Evolutionary conservation across 2,329 filamentous ascomycete genomes (phyloP).

Genomic region (Moelleriella libera): DNA sequence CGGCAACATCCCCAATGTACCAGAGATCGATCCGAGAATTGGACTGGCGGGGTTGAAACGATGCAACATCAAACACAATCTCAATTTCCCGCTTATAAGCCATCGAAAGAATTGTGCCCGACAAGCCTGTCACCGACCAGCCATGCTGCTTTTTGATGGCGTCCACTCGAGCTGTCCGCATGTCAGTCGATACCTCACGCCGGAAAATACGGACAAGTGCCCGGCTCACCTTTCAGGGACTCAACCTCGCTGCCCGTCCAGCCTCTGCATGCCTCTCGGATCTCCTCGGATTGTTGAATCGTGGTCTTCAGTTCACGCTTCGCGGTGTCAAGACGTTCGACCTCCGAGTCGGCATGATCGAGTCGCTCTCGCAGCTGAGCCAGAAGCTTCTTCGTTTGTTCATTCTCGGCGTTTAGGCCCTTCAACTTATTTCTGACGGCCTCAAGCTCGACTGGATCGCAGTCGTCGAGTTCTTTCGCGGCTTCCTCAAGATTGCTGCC

Average conservation of each 20-base stretch:
- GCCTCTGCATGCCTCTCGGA: constrained; percentile 77
- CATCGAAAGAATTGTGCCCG: constrained; percentile 53
- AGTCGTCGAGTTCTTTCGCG: constrained; percentile 63
- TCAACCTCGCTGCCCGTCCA: constrained; percentile 77
- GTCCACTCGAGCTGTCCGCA: constrained; percentile 44
- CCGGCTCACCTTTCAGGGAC: constrained; percentile 52
- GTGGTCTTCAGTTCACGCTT: constrained; percentile 59
- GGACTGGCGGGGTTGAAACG: constrained; percentile 35
- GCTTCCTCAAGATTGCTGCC: constrained; percentile 53
- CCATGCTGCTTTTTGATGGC: constrained; percentile 51
- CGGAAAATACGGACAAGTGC: not conserved
- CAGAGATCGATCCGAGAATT: constrained; percentile 52
- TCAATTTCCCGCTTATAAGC: constrained; percentile 59
- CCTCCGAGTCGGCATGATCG: constrained; percentile 48
- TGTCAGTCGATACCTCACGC: not conserved
- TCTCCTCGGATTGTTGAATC: constrained; percentile 68
- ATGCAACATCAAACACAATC: constrained; percentile 53
- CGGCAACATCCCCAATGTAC: constrained; percentile 49
- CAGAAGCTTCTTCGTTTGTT: constrained; percentile 53
- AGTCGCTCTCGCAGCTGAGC: constrained; percentile 52
- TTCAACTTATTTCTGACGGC: constrained; percentile 56
- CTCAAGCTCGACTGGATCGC: constrained; percentile 67
- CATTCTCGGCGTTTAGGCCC: constrained; percentile 52
- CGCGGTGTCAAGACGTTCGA: constrained; percentile 47
- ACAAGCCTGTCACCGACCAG: constrained; percentile 57